These are phyloP conservation scores for Hypoxylon fragiforme DNA, from an alignment of 495 filamentous ascomycete species.

Conservation along the genomic window DNA sequence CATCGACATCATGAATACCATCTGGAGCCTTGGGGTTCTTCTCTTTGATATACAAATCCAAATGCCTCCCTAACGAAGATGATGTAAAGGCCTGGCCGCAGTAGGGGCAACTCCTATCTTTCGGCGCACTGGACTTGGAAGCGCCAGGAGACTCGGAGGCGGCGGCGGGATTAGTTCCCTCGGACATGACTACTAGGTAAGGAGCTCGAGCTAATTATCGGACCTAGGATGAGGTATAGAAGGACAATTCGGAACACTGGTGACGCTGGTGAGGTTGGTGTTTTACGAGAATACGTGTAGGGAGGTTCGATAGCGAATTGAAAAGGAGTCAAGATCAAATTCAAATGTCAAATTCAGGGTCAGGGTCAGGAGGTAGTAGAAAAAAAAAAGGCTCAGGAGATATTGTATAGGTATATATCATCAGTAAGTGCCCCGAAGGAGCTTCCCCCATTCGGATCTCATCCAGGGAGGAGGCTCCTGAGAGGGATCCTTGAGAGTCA, in stretches of 20 bases:
- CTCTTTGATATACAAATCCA: slow-evolving; percentile 86
- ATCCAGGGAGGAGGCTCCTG: slow-evolving; percentile 32
- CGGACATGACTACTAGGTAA: slow-evolving; percentile 29
- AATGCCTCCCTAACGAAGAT: slow-evolving; percentile 87
- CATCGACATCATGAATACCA: slow-evolving; percentile 83
- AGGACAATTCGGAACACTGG: background rate
- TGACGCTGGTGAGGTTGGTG: too few relatives aligned
- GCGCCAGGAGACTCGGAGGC: slow-evolving; percentile 39
- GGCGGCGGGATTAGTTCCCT: slow-evolving; percentile 22
- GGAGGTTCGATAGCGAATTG: too few relatives aligned
- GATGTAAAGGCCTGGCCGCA: slow-evolving; percentile 86
- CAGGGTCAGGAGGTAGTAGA: background rate
- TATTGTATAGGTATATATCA: slow-evolving; percentile 21
- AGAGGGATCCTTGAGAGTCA: slow-evolving; percentile 19
- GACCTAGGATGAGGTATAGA: background rate
- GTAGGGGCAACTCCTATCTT: slow-evolving; percentile 84
- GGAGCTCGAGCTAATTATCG: slow-evolving; percentile 2
- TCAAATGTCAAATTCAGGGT: too few relatives aligned
- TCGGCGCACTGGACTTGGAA: slow-evolving; percentile 50
- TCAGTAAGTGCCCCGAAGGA: slow-evolving; percentile 31
- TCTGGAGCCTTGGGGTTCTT: slow-evolving; percentile 84
- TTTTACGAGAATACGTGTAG: too few relatives aligned
- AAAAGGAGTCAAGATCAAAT: too few relatives aligned
- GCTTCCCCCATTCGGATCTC: slow-evolving; percentile 33
- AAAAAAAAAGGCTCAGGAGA: slow-evolving; percentile 11